A percentile compares a stretch with the other conserved stretches of the same genome.
Evolutionary conservation across 1,284 basidiomycete genomes (phyloP).

Genomic region (Cutaneotrichosporon sp.): DNA sequence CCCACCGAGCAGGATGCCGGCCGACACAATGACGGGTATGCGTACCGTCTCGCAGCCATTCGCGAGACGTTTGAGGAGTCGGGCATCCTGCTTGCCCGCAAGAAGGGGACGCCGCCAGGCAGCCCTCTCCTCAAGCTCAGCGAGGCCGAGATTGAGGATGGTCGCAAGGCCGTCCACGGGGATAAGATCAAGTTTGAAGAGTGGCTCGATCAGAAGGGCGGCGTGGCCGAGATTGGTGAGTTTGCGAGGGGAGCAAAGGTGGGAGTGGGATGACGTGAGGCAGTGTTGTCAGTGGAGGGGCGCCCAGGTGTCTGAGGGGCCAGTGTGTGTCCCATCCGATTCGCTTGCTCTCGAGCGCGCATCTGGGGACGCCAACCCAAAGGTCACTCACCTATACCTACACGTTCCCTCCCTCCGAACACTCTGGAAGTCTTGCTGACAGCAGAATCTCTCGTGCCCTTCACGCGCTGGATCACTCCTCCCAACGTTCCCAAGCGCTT

Average conservation of each 20-base stretch:
- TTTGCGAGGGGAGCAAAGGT: not conserved
- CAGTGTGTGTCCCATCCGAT: too few relatives aligned
- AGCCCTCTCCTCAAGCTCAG: constrained; percentile 17
- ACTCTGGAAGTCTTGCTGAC: not conserved
- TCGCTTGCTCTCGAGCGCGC: too few relatives aligned
- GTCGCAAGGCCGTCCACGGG: constrained; percentile 18
- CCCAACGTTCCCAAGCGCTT: constrained; percentile 24
- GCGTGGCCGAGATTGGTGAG: constrained; percentile 16
- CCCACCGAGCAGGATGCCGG: constrained; percentile 7
- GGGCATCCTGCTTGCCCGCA: constrained; percentile 24
- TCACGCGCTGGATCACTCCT: constrained; percentile 29
- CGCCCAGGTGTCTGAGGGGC: not conserved
- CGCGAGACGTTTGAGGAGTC: constrained; percentile 28
- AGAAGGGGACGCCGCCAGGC: not conserved
- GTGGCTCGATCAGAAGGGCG: constrained; percentile 19
- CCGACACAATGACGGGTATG: constrained; percentile 17
- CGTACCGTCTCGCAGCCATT: constrained; percentile 25
- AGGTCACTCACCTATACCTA: too few relatives aligned
- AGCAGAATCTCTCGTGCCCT: constrained; percentile 21
- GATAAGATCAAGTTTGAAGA: constrained; percentile 23
- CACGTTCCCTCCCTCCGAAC: too few relatives aligned
- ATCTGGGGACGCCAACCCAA: too few relatives aligned
- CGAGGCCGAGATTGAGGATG: constrained; percentile 11
- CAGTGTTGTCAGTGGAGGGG: not conserved
- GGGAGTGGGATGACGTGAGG: not conserved